Evolutionary conservation across 1,284 basidiomycete species (phyloP).

Genomic region (Bjerkandera adusta): DNA sequence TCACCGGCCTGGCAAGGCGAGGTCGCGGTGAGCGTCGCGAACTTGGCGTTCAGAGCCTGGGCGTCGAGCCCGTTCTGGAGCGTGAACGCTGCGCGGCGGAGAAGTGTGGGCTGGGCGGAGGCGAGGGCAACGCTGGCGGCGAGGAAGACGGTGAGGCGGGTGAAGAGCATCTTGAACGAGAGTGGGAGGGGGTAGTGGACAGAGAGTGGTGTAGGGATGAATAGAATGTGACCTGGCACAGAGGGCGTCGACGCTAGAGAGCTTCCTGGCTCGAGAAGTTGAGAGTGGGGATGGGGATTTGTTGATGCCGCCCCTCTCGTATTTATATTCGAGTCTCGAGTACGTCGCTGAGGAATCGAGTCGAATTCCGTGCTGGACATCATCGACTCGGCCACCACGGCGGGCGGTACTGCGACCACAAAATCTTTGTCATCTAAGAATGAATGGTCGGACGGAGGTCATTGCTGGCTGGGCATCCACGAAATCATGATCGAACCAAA

Average conservation of each 20-base stretch:
- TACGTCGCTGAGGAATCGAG: neutral
- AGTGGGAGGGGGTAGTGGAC: neutral
- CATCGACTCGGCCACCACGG: neutral
- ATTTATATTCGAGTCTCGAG: constrained; percentile 3
- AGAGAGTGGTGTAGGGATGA: neutral
- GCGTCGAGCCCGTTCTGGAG: constrained; percentile 48
- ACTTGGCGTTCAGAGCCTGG: constrained; percentile 48
- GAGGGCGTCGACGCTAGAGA: neutral
- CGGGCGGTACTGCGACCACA: neutral
- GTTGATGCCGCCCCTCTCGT: neutral
- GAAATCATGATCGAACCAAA: too few species aligned
- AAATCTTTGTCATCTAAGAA: neutral
- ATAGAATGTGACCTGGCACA: neutral
- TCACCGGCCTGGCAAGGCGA: constrained; percentile 34
- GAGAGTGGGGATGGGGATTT: neutral
- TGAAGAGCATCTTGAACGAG: neutral
- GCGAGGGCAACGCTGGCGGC: constrained; percentile 2
- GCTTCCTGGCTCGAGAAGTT: constrained; percentile 9
- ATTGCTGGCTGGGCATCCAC: too few species aligned
- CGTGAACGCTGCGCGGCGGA: constrained; percentile 7
- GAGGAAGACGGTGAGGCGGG: constrained; percentile 1
- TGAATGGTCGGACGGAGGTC: neutral
- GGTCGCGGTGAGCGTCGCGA: constrained; percentile 37
- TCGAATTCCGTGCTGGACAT: neutral
- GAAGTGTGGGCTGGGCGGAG: constrained; percentile 1